These are phyloP conservation scores for Teratosphaeria viscida DNA, from an alignment of 2,329 filamentous ascomycete genomes.

Conservation along the genomic window DNA sequence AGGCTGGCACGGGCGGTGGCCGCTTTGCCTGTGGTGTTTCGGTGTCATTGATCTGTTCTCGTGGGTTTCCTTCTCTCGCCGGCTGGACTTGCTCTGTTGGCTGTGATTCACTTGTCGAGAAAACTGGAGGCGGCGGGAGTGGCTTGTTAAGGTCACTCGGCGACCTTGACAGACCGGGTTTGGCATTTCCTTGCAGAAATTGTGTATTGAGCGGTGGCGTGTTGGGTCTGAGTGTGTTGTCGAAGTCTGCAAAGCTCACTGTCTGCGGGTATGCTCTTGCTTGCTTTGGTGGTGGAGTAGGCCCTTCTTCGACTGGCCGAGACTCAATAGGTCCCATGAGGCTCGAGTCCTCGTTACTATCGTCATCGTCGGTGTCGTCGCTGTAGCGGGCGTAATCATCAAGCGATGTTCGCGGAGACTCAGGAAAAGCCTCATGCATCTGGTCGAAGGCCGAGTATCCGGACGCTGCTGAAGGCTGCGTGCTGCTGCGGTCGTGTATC, in stretches of 20 bases:
- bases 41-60: not conserved
- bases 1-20: constrained; percentile 39
- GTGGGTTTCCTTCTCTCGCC: not conserved
- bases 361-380: constrained; percentile 17
- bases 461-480: constrained; percentile 46
- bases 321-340: constrained; percentile 26
- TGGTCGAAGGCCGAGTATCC: constrained; percentile 46
- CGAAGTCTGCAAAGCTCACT: constrained; percentile 24
- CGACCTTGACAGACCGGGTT: constrained; percentile 23
- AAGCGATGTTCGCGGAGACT: constrained; percentile 47
- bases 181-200: constrained; percentile 1
- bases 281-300: constrained; percentile 62
- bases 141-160: constrained; percentile 51
- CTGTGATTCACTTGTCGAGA: constrained; percentile 4
- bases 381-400: constrained; percentile 19
- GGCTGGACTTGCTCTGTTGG: constrained; percentile 2
- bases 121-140: constrained; percentile 28
- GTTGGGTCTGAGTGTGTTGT: constrained; percentile 15
- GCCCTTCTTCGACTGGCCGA: constrained; percentile 40
- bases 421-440: constrained; percentile 30
- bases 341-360: constrained; percentile 31
- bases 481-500: constrained; percentile 36
- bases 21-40: constrained; percentile 26
- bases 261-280: constrained; percentile 37
- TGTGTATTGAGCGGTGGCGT: constrained; percentile 11